Evolutionary conservation across 495 filamentous ascomycete species (phyloP).

Genomic region (Trichoderma parareesei): DNA sequence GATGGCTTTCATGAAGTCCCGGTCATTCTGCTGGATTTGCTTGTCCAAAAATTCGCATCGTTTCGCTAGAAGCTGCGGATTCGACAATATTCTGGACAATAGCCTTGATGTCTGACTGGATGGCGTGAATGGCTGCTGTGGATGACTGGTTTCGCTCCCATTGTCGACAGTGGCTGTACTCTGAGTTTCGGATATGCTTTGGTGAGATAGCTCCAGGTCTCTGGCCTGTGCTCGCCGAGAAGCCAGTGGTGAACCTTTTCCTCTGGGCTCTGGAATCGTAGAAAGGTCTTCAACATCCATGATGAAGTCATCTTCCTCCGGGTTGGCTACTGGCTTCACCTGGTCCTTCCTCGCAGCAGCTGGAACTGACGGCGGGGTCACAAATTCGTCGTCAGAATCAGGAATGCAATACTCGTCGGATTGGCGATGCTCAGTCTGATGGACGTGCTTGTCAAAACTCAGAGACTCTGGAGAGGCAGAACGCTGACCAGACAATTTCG

Average conservation of each 20-base stretch:
- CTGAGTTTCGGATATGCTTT: background rate
- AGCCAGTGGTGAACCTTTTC: background rate
- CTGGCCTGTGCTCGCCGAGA: background rate
- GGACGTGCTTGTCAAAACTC: background rate
- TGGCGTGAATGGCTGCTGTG: background rate
- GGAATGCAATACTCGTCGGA: slow-evolving; percentile 25
- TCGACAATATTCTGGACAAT: background rate
- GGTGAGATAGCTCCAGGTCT: background rate
- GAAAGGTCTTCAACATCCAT: slow-evolving; percentile 8
- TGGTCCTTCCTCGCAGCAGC: slow-evolving; percentile 13
- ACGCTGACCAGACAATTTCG: background rate
- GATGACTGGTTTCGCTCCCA: background rate
- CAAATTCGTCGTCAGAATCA: slow-evolving; percentile 44
- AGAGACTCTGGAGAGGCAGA: background rate
- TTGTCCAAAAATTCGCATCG: slow-evolving; percentile 25
- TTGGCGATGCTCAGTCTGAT: slow-evolving; percentile 7
- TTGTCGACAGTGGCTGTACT: background rate
- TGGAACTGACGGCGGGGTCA: slow-evolving; percentile 21
- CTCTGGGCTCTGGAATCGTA: slow-evolving; percentile 1
- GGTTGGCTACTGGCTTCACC: background rate
- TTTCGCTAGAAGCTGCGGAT: slow-evolving; percentile 13
- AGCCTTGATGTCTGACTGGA: background rate
- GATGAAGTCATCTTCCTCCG: slow-evolving; percentile 12
- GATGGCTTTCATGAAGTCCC: slow-evolving; percentile 26
- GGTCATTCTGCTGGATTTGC: slow-evolving; percentile 25